Evolutionary conservation across 345 rosid genomes (phyloP), one percentile per base, ranked within the genome.

Genomic region (Populus nigra): DNA sequence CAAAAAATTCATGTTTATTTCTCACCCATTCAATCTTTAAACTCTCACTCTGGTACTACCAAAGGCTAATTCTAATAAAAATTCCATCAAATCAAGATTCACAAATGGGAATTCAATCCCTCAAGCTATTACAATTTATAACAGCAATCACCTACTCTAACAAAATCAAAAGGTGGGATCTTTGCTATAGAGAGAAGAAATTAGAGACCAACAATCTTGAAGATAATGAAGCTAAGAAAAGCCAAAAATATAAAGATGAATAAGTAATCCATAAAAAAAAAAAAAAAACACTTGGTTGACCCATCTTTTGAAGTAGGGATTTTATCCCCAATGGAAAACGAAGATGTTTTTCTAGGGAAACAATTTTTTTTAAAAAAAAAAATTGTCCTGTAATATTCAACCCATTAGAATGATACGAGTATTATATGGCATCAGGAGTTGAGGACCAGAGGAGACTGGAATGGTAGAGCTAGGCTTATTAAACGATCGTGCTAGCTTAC

Each of bases 191-290:
- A 13, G 50, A 15, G n/a, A 27, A 15, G 33, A 49, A 6, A 47
- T 11, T 67, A 79, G 25, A 25, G 25, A 25, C 25, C 25, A 25
- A 25, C 25, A 9, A 94, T 84, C 82, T 87, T 88, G 82, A 81
- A 79, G 78, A 94, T 35, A 73, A 89, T 80, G 88, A 85, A 92
- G 77, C 85, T 80, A 36, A 92, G 89, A 81, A 94, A 90, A 65
- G 76, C 72, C 50, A 25, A 80, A 88, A 89, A 66, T 27, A 83
- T 68, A 78, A 78, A 16, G 79, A 91, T 77, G 86, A 90, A 92
- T 35, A 91, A 70, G 84, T 90, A 90, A 74, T 94, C 97, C 38
- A 94, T 88, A 76, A 88, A 83, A 59, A 90, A 82, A 90, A 94
- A 77, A 92, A 86, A 27, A 27, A 27, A 27, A 27, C 27, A 27